phyloP scores from a whole-genome alignment of 23 red algal genomes.

The Gracilaria gracilis region DNA sequence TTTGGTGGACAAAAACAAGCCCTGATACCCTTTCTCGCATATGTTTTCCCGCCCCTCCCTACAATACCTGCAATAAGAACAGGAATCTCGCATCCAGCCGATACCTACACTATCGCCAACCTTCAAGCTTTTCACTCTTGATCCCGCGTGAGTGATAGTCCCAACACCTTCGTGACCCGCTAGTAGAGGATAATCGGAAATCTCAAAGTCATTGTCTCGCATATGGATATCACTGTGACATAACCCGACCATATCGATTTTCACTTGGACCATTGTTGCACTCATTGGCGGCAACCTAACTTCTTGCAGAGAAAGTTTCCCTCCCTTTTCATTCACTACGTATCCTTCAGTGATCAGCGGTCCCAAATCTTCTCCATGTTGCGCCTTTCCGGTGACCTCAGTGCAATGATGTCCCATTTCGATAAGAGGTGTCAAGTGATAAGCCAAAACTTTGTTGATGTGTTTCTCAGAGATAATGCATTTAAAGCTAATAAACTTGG shows the following conservation, averaged over 20 bases:
- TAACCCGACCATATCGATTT: slow-evolving; percentile 56
- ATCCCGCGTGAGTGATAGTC: slow-evolving; percentile 36
- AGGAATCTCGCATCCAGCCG: slow-evolving; percentile 63
- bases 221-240: slow-evolving; percentile 69
- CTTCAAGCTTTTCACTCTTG: slow-evolving; percentile 9
- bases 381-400: background rate
- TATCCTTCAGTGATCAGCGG: slow-evolving; percentile 30
- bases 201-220: slow-evolving; percentile 63
- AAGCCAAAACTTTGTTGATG: background rate
- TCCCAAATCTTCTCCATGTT: background rate
- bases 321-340: slow-evolving; percentile 48
- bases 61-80: slow-evolving; percentile 19
- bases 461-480: background rate
- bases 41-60: slow-evolving; percentile 58
- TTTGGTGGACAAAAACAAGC: slow-evolving; percentile 3
- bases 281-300: slow-evolving; percentile 29
- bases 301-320: slow-evolving; percentile 34
- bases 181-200: slow-evolving; percentile 49
- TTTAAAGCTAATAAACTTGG: background rate
- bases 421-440: background rate
- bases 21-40: slow-evolving; percentile 60
- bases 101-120: slow-evolving; percentile 47
- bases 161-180: slow-evolving; percentile 62
- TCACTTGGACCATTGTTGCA: slow-evolving; percentile 46
- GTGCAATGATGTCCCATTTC: background rate